These are phyloP conservation scores for Fusarium circinatum DNA, from an alignment of 2,329 filamentous ascomycete species.

Conservation along the genomic window DNA sequence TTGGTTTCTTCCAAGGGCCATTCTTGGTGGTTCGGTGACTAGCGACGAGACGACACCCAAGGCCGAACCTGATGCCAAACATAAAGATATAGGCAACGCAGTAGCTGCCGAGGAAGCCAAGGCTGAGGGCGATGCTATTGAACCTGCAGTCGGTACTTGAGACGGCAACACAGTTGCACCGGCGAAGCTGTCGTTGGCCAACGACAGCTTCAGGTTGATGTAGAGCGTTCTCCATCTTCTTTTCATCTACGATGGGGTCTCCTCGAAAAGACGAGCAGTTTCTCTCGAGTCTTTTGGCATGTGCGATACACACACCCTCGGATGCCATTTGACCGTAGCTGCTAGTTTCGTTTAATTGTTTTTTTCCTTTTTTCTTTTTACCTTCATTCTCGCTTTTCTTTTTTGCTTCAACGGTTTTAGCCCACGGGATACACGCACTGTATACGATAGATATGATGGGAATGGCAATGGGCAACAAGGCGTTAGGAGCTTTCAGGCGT, in stretches of 20 bases:
- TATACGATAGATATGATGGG: slow-evolving; percentile 35
- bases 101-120: background rate
- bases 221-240: background rate
- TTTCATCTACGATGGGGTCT: background rate
- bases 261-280: background rate
- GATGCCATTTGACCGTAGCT: background rate
- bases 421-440: slow-evolving; percentile 21
- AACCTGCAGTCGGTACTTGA: background rate
- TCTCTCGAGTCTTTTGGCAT: background rate
- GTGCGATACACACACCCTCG: background rate
- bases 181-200: background rate
- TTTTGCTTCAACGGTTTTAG: slow-evolving; percentile 15
- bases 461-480: slow-evolving; percentile 20
- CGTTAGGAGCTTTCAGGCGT: slow-evolving; percentile 25
- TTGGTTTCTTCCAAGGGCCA: slow-evolving; percentile 68
- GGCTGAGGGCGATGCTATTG: background rate
- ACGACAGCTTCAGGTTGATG: too few species aligned
- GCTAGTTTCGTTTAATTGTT: background rate
- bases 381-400: background rate
- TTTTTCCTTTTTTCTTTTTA: too few species aligned
- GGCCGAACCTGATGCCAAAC: slow-evolving; percentile 30
- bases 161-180: background rate
- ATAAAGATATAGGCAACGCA: slow-evolving; percentile 32
- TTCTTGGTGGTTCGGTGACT: slow-evolving; percentile 5
- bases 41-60: slow-evolving; percentile 45